Base-by-base conservation (phyloP, 2,329 filamentous ascomycete genomes). In the Trichoderma sp. region DNA sequence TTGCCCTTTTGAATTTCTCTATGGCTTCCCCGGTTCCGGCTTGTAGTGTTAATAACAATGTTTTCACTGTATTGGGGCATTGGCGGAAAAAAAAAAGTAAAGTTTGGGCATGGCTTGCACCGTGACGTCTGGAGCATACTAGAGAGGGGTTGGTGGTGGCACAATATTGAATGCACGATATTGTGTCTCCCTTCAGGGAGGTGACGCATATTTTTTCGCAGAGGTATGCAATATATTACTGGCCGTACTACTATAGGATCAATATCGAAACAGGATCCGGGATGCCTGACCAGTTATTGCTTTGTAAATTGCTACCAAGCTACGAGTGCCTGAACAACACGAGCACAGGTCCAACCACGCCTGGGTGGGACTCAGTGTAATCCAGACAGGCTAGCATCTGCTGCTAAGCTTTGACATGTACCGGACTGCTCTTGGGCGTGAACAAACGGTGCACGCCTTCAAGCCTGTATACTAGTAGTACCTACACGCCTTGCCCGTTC, bases 351-450 rank as follows among this genome's bases (percentile, higher is more conserved):
- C 52, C 56, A 43, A 16, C 52, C 18, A 26, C 56, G 52, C 58
- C 63, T 49, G 63, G 58, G 63, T 66, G 63, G 60, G 32, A n/a
- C 59, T 8, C n/a, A 34, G 10, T 49, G 43, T 46, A 49, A 26
- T 34, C 39, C 39, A n/a, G 34, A 13, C 18, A 34, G 30, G 37
- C 64, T 43, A 43, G 39, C 37, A 28, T 21, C 51, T 55, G 24
- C 16, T 43, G 18, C 39, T 43, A 43, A n/a, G 39, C 39, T 43
- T 43, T 55, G 60, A 64, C 60, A 64, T 55, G 43, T 55, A 46
- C 16, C 24, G 21, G 18, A 49, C 46, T 49, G 4, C 46, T 24
- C 18, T 24, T 49, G 7, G n/a, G 56, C 61, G 18, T 49, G 39
- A 43, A 39, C 32, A 46, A 49, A 18, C 37, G 58, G 32, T 37